Evolutionary conservation across 2,329 filamentous ascomycete genomes (phyloP).

Genomic region (Didymella glomerata): DNA sequence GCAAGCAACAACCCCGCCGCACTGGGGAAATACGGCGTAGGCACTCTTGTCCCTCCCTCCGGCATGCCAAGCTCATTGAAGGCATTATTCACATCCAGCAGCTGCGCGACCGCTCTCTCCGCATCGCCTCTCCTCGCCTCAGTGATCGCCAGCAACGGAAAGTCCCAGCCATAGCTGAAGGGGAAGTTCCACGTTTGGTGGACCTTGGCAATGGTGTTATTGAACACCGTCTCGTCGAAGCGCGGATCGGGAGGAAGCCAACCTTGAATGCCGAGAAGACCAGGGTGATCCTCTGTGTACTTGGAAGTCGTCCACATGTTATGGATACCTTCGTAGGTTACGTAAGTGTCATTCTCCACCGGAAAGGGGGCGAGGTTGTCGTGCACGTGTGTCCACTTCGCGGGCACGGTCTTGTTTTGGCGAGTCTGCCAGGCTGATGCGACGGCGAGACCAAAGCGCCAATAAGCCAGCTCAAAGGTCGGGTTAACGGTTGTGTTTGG

Average conservation of each 20-base stretch:
- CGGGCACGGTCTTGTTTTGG: constrained; percentile 55
- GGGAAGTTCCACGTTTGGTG: constrained; percentile 49
- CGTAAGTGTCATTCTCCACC: constrained; percentile 59
- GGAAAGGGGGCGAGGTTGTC: constrained; percentile 65
- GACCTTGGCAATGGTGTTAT: constrained; percentile 40
- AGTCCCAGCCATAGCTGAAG: constrained; percentile 49
- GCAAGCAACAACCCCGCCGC: constrained; percentile 61
- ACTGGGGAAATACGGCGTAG: constrained; percentile 67
- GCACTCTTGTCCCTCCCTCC: constrained; percentile 61
- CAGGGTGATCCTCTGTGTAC: constrained; percentile 45
- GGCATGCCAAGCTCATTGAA: constrained; percentile 68
- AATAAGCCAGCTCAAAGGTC: constrained; percentile 68
- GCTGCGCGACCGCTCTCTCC: constrained; percentile 45
- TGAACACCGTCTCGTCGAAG: constrained; percentile 42
- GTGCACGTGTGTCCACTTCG: constrained; percentile 59
- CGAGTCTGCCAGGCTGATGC: constrained; percentile 63
- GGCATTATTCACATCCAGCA: constrained; percentile 60
- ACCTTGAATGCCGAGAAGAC: constrained; percentile 42
- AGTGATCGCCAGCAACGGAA: constrained; percentile 45
- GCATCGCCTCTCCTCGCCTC: constrained; percentile 41
- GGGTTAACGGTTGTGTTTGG: constrained; percentile 66
- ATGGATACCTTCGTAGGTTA: constrained; percentile 62
- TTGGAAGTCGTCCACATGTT: constrained; percentile 44
- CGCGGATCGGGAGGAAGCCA: constrained; percentile 42
- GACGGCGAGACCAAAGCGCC: constrained; percentile 66